Percentiles rank a stretch among this genome's conserved stretches.
phyloP scores from a whole-genome alignment of 805 yeast species.

The Yamadazyma endophytica region DNA sequence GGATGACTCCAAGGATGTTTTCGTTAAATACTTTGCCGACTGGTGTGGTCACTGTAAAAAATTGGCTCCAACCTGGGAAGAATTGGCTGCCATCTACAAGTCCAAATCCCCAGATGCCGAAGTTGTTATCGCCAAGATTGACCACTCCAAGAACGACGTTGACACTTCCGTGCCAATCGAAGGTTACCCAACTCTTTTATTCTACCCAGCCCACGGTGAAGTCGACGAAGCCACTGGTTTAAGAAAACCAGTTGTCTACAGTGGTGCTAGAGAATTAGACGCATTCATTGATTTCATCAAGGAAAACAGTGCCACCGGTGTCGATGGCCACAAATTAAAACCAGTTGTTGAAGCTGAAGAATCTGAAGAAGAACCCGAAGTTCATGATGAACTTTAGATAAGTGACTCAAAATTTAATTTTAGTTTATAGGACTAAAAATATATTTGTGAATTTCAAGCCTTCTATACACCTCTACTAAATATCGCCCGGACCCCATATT shows the following conservation, averaged over 20 bases:
- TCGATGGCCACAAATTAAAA: constrained; percentile 46
- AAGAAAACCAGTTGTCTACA: constrained; percentile 55
- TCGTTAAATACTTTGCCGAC: constrained; percentile 93
- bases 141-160: constrained; percentile 88
- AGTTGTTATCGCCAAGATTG: constrained; percentile 78
- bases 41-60: constrained; percentile 98
- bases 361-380: constrained; percentile 18
- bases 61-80: constrained; percentile 84
- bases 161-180: constrained; percentile 59
- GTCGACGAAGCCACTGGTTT: constrained; percentile 39
- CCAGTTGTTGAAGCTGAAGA: constrained; percentile 26
- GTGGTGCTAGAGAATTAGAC: constrained; percentile 72
- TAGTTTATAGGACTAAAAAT: neutral
- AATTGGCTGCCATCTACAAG: constrained; percentile 68
- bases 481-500: constrained; percentile 50
- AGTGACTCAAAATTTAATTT: neutral
- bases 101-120: constrained; percentile 39
- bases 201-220: constrained; percentile 74
- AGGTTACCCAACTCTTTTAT: constrained; percentile 90
- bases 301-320: constrained; percentile 57
- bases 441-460: neutral
- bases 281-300: constrained; percentile 66
- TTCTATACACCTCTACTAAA: neutral
- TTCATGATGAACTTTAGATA: constrained; percentile 26
- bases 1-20: constrained; percentile 58